phyloP scores from a whole-genome alignment of 495 filamentous ascomycete genomes.

The Tuber microsphaerosporum region DNA sequence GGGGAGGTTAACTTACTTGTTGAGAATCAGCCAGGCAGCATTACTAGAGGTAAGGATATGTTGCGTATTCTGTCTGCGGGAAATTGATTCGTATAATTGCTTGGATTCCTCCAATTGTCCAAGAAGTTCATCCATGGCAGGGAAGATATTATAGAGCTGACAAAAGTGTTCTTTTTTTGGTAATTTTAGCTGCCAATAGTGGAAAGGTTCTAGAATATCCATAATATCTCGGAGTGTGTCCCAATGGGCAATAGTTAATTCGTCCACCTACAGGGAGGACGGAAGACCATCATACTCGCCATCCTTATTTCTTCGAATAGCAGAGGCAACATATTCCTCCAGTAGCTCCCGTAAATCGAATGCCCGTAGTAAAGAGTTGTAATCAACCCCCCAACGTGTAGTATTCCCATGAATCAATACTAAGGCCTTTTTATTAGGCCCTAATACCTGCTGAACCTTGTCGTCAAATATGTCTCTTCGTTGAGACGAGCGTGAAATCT shows the following conservation, averaged over 20 bases:
- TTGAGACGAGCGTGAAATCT: constrained; percentile 8
- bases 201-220: constrained; percentile 17
- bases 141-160: constrained; percentile 7
- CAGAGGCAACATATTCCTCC: constrained; percentile 16
- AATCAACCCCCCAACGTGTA: constrained; percentile 21
- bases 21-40: no score
- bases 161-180: constrained; percentile 9
- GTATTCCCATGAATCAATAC: constrained; percentile 13
- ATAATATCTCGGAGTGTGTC: no score
- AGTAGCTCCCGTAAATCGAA: constrained; percentile 13
- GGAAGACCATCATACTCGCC: background rate
- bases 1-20: no score
- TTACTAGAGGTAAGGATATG: no score
- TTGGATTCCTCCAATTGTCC: no score
- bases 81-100: no score
- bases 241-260: no score
- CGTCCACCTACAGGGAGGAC: no score
- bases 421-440: constrained; percentile 1
- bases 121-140: no score
- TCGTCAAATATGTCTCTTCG: constrained; percentile 13
- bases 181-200: constrained; percentile 7
- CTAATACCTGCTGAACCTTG: background rate
- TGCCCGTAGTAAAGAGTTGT: constrained; percentile 11
- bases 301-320: constrained; percentile 9
- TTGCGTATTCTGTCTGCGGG: no score